A percentile compares a stretch with the other conserved stretches of the same genome.
Evolutionary conservation across 345 rosid genomes (phyloP).

Genomic region (Populus simonii): DNA sequence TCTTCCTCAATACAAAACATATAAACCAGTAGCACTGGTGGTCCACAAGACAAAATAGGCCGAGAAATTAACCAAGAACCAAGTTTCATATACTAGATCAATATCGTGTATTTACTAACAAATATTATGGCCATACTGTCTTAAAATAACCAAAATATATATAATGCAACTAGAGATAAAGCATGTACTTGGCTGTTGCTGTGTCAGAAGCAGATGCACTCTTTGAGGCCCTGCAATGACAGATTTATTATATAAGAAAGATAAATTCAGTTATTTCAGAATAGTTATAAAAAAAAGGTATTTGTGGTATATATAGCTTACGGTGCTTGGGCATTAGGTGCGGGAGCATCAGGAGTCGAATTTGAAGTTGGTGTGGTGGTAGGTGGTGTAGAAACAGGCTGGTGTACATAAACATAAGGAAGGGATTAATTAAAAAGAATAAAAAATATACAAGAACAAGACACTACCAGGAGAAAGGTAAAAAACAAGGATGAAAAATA

Average conservation of each 20-base stretch:
- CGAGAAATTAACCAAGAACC: background rate
- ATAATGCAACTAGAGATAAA: conserved; percentile 1
- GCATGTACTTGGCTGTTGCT: conserved; percentile 38
- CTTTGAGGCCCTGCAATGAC: conserved; percentile 30
- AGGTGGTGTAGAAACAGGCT: conserved; percentile 59
- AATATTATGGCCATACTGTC: background rate
- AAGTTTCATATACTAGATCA: background rate
- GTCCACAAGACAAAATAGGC: background rate
- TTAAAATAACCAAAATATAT: background rate
- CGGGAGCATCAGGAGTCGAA: conserved; percentile 28
- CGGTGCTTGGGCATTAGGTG: conserved; percentile 50
- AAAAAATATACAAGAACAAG: background rate
- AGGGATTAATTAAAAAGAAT: background rate
- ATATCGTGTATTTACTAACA: background rate
- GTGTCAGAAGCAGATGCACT: conserved; percentile 35
- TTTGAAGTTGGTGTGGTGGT: conserved; percentile 36
- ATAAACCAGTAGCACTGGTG: background rate
- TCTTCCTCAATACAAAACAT: background rate
- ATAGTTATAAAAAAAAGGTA: background rate
- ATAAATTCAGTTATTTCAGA: conserved; percentile 5
- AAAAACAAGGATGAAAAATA: conserved; percentile 16
- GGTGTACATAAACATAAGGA: conserved; percentile 17
- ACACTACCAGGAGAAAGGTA: background rate
- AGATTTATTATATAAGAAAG: conserved; percentile 2
- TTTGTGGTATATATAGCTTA: conserved; percentile 26